Conservation (phyloP, 2,329 filamentous ascomycete species). For the Penicillium brasilianum region DNA sequence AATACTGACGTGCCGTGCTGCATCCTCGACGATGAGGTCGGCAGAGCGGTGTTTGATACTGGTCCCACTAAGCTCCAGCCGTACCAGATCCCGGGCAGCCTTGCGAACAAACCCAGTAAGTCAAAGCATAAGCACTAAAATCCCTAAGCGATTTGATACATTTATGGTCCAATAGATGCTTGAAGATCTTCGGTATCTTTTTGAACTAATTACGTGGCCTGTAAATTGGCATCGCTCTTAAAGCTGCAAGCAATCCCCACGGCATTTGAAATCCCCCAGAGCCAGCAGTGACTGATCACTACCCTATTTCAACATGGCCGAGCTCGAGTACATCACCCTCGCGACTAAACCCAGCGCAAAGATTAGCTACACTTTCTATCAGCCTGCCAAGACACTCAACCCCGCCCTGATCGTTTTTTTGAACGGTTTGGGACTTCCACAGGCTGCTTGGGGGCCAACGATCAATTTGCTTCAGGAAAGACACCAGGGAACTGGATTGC, state of each 20-base stretch:
- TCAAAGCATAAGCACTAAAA: not conserved
- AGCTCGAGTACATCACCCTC: constrained; percentile 22
- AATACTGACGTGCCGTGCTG: not conserved
- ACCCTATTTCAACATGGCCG: constrained; percentile 15
- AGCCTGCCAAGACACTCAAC: constrained; percentile 10
- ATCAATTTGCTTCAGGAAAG: constrained; percentile 34
- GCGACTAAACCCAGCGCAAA: constrained; percentile 27
- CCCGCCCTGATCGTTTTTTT: constrained; percentile 48
- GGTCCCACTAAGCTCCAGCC: not conserved
- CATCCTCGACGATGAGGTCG: not conserved
- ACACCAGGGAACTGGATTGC: constrained; percentile 36
- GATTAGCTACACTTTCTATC: constrained; percentile 26
- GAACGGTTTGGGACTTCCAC: constrained; percentile 51
- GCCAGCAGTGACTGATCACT: not conserved
- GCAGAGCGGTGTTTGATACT: not conserved
- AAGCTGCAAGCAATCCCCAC: not conserved
- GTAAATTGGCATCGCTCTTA: not conserved
- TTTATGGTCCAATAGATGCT: not conserved
- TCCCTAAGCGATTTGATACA: not conserved
- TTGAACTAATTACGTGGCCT: not conserved
- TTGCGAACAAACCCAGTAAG: not conserved
- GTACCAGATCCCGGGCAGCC: not conserved
- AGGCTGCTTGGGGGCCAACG: constrained; percentile 45
- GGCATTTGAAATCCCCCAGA: not conserved
- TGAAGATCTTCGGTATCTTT: not conserved